Evolutionary conservation across 2,329 filamentous ascomycete genomes (phyloP).

Genomic region (Diplodia corticola): DNA sequence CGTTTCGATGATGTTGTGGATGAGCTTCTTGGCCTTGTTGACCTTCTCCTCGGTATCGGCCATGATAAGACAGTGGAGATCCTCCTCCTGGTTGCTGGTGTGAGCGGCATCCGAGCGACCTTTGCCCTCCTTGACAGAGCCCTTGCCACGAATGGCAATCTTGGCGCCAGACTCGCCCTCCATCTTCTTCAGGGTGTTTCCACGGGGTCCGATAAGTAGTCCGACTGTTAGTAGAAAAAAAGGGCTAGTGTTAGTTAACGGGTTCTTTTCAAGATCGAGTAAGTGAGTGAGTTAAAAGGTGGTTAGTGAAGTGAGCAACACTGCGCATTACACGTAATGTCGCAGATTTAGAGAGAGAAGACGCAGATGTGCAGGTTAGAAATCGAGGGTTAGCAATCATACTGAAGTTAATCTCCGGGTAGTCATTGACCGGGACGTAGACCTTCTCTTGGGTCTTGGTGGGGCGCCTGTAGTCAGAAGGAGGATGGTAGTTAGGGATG

Average conservation of each 20-base stretch:
- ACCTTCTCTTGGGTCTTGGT: conserved; percentile 99
- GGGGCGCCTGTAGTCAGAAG: conserved; percentile 95
- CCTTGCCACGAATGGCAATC: conserved; percentile 99
- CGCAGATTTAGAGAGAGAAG: conserved; percentile 34
- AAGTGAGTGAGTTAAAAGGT: conserved; percentile 25
- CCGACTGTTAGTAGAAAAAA: conserved; percentile 86
- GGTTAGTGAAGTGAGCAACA: conserved; percentile 45
- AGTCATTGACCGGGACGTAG: conserved; percentile 99
- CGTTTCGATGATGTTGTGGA: conserved; percentile 98
- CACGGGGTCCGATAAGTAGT: conserved; percentile 99
- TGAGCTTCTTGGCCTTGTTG: conserved; percentile 97
- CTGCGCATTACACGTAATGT: conserved; percentile 38
- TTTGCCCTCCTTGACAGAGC: conserved; percentile 99
- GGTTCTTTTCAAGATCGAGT: conserved; percentile 1
- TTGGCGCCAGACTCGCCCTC: conserved; percentile 95
- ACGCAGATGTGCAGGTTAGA: conserved; percentile 47
- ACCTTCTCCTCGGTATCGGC: conserved; percentile 99
- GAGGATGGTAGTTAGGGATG: conserved; percentile 98
- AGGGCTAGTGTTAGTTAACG: conserved; percentile 85
- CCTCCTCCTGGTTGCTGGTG: conserved; percentile 99
- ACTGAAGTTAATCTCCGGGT: conserved; percentile 99
- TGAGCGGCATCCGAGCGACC: conserved; percentile 98
- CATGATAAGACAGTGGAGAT: conserved; percentile 99
- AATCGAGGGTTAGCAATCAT: conserved; percentile 97
- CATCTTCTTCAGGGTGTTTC: conserved; percentile 99